phyloP scores from a whole-genome alignment of 2,329 filamentous ascomycete species.

The Ramularia endophylla region DNA sequence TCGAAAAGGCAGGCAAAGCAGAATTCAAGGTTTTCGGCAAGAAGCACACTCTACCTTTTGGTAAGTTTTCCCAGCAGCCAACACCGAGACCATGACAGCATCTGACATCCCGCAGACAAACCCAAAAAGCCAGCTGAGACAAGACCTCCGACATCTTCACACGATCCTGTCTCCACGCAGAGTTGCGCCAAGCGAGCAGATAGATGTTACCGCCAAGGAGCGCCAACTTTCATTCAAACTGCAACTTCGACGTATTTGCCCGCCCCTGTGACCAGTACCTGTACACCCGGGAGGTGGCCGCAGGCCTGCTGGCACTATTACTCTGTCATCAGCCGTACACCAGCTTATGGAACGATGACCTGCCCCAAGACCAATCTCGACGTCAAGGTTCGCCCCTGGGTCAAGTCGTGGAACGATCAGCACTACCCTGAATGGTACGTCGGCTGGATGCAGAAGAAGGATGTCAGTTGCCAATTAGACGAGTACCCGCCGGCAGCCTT shows the following conservation, averaged over 20 bases:
- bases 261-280: not conserved
- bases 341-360: not conserved
- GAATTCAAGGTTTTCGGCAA: slow-evolving; percentile 29
- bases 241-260: too few species aligned
- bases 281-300: not conserved
- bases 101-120: too few species aligned
- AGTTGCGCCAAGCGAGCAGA: too few species aligned
- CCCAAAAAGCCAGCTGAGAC: too few species aligned
- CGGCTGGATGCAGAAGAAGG: not conserved
- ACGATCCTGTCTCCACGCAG: too few species aligned
- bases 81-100: too few species aligned
- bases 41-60: slow-evolving; percentile 25
- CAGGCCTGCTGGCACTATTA: not conserved
- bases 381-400: not conserved
- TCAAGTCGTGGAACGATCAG: not conserved
- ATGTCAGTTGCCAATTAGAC: not conserved
- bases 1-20: slow-evolving; percentile 31
- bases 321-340: not conserved
- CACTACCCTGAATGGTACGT: not conserved
- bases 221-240: too few species aligned
- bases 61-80: too few species aligned
- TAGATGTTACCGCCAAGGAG: too few species aligned
- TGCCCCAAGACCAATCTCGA: not conserved
- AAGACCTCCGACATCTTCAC: too few species aligned
- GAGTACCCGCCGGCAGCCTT: not conserved